These are phyloP conservation scores for Penicillium sp. DNA, from an alignment of 2,329 filamentous ascomycete genomes.

Conservation along the genomic window DNA sequence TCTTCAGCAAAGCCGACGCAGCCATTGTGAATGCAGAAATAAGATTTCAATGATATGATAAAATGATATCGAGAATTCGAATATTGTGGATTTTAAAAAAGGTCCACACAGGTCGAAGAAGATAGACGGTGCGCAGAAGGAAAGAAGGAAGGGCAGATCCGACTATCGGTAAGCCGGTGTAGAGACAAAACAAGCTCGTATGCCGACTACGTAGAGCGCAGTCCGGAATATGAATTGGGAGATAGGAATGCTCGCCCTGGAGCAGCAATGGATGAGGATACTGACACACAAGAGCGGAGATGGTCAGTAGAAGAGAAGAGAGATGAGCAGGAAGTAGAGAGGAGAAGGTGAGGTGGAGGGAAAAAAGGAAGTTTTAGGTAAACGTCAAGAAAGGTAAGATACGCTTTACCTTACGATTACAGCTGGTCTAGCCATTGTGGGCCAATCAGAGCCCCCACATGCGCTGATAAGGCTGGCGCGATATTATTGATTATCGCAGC, in stretches of 20 bases:
- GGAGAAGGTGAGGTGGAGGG: too few species aligned
- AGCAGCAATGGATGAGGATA: too few species aligned
- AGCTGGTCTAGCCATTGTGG: not conserved
- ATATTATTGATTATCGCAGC: too few species aligned
- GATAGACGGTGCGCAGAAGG: too few species aligned
- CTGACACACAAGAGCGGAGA: not conserved
- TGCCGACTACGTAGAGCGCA: too few species aligned
- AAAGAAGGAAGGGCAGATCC: too few species aligned
- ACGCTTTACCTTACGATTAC: not conserved
- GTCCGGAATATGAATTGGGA: not conserved
- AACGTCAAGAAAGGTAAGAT: not conserved
- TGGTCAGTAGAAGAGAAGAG: not conserved
- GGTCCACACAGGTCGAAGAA: not conserved
- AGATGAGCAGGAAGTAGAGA: too few species aligned
- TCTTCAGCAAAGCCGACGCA: conserved; percentile 70
- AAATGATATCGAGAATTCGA: not conserved
- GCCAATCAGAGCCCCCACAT: not conserved
- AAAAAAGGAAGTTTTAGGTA: not conserved
- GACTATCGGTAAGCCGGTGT: too few species aligned
- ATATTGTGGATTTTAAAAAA: not conserved
- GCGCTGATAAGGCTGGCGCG: not conserved
- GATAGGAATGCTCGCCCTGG: too few species aligned
- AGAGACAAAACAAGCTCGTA: too few species aligned
- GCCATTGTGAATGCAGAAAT: conserved; percentile 32
- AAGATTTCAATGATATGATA: not conserved